These are phyloP conservation scores for Sphagnum contortum DNA, from an alignment of 225 moss, liverwort and hornwort genomes.

Conservation along the genomic window DNA sequence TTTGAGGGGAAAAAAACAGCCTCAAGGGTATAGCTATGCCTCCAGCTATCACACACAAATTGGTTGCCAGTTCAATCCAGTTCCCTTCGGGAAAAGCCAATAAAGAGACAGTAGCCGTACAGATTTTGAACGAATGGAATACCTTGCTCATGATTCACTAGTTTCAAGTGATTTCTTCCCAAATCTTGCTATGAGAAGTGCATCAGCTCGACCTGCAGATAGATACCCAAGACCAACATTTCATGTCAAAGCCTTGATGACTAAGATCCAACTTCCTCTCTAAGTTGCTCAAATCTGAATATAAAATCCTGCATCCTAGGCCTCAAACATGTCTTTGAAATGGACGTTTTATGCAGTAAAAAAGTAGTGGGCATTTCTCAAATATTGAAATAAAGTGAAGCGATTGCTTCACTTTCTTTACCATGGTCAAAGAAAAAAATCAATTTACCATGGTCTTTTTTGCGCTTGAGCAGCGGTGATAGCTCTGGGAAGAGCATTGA, in stretches of 20 bases:
- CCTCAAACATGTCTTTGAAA: not conserved
- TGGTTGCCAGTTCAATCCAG: too few relatives aligned
- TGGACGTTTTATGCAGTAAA: conserved; percentile 1
- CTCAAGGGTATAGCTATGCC: too few relatives aligned
- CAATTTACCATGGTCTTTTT: conserved; percentile 73
- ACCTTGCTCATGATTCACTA: too few relatives aligned
- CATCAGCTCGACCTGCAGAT: conserved; percentile 77
- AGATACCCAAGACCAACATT: not conserved
- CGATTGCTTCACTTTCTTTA: not conserved
- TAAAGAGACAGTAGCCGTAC: too few relatives aligned
- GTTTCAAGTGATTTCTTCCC: conserved; percentile 24
- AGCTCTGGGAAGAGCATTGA: conserved; percentile 67
- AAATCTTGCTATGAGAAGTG: conserved; percentile 94
- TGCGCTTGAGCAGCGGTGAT: conserved; percentile 57
- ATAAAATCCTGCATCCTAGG: not conserved
- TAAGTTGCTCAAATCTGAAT: not conserved
- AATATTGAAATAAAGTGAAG: not conserved
- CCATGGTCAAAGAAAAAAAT: not conserved
- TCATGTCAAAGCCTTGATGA: not conserved
- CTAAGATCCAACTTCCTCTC: too few relatives aligned
- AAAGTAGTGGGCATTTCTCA: not conserved
- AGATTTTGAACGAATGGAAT: too few relatives aligned
- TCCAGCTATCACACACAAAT: too few relatives aligned
- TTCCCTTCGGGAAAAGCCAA: too few relatives aligned
- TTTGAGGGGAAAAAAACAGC: too few relatives aligned